These are phyloP conservation scores for Arachnomyces sp. DNA, from an alignment of 2,329 filamentous ascomycete species.

Conservation along the genomic window DNA sequence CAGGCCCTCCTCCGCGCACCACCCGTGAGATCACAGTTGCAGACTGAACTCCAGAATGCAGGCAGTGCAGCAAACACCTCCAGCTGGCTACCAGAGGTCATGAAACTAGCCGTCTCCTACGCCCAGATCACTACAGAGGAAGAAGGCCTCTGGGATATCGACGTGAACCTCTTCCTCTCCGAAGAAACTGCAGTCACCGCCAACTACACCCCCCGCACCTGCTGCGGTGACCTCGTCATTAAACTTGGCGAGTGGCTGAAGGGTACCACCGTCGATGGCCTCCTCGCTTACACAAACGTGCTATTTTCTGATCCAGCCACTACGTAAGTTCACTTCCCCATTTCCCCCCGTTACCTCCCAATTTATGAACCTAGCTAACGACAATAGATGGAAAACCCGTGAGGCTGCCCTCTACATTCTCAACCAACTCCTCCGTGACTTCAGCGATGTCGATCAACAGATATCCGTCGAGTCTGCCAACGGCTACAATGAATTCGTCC, in stretches of 20 bases:
- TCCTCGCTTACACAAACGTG: conserved; percentile 66
- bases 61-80: conserved; percentile 54
- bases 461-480: conserved; percentile 62
- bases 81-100: conserved; percentile 78
- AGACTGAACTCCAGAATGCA: conserved; percentile 60
- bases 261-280: conserved; percentile 64
- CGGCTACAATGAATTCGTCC: conserved; percentile 71
- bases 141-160: conserved; percentile 91
- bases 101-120: conserved; percentile 77
- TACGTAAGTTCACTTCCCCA: conserved; percentile 22
- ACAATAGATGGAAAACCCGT: conserved; percentile 54
- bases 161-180: conserved; percentile 88
- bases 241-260: conserved; percentile 88
- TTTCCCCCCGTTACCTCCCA: background rate
- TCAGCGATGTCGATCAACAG: conserved; percentile 64
- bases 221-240: conserved; percentile 83
- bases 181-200: conserved; percentile 92
- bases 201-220: conserved; percentile 91
- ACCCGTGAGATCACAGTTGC: conserved; percentile 81
- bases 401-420: conserved; percentile 80
- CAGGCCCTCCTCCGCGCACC: conserved; percentile 83
- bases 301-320: conserved; percentile 51
- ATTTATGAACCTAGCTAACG: conserved; percentile 10
- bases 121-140: conserved; percentile 87
- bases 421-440: conserved; percentile 74